Percentiles rank a stretch among this genome's conserved stretches.
Conservation (phyloP, 1,284 basidiomycete genomes). For the Rhodofomes roseus region DNA sequence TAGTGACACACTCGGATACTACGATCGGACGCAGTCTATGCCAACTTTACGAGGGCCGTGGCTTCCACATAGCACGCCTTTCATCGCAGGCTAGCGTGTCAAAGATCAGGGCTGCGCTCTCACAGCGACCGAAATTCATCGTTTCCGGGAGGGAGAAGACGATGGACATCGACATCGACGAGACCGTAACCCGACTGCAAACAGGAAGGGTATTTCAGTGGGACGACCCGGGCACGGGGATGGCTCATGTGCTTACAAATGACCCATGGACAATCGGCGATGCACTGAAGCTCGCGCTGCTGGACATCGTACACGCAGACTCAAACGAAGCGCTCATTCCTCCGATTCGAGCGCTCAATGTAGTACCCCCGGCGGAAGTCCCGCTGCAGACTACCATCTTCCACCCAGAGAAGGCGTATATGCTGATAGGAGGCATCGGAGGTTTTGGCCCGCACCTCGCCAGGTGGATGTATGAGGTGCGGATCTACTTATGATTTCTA, state of each 20-base stretch:
- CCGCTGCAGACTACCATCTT: neutral
- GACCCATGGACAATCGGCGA: constrained; percentile 14
- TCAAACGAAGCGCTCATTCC: neutral
- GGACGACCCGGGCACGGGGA: constrained; percentile 8
- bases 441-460: constrained; percentile 31
- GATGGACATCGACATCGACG: neutral
- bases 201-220: constrained; percentile 8
- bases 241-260: constrained; percentile 1
- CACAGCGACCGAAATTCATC: constrained; percentile 4
- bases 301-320: too few relatives aligned
- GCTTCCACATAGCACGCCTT: neutral
- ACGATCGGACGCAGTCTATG: constrained; percentile 4
- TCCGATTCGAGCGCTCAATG: neutral
- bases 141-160: constrained; percentile 4
- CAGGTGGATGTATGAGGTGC: constrained; percentile 37
- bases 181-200: neutral
- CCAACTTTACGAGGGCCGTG: constrained; percentile 4
- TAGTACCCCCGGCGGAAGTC: neutral
- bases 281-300: constrained; percentile 2
- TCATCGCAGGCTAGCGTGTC: neutral
- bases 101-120: neutral
- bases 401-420: constrained; percentile 12
- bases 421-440: constrained; percentile 18
- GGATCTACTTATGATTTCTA: neutral
- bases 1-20: constrained; percentile 9